These are phyloP conservation scores for Phaeosphaeriaceae sp. DNA, from an alignment of 2,329 filamentous ascomycete genomes.

Conservation along the genomic window DNA sequence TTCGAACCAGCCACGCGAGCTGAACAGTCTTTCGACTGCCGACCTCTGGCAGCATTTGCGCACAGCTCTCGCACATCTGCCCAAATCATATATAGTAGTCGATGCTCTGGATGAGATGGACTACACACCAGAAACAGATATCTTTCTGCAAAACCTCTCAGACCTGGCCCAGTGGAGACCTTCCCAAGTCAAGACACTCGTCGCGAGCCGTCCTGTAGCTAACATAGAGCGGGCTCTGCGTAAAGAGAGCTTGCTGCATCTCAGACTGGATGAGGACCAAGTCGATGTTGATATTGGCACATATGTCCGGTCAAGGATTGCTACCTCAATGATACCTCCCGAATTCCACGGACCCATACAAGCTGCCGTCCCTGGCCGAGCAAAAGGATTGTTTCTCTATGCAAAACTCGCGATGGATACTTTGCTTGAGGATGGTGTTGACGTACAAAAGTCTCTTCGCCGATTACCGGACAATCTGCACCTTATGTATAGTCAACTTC, in stretches of 20 bases:
- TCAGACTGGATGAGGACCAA: conserved; percentile 48
- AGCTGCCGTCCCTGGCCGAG: conserved; percentile 44
- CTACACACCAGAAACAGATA: conserved; percentile 32
- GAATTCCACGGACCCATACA: conserved; percentile 11
- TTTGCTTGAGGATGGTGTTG: conserved; percentile 30
- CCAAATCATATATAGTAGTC: conserved; percentile 48
- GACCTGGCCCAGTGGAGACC: conserved; percentile 42
- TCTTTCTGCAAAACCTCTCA: conserved; percentile 45
- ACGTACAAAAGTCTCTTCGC: conserved; percentile 33
- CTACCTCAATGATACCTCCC: conserved; percentile 1
- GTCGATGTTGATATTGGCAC: conserved; percentile 52
- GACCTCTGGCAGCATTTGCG: conserved; percentile 20
- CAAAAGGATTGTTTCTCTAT: conserved; percentile 56
- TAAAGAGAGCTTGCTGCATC: conserved; percentile 25
- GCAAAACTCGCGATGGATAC: conserved; percentile 53
- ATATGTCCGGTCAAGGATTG: conserved; percentile 43
- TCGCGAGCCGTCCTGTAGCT: conserved; percentile 53
- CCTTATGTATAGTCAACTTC: conserved; percentile 50
- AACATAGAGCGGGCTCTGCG: conserved; percentile 42
- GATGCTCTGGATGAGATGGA: conserved; percentile 60
- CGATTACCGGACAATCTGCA: conserved; percentile 48
- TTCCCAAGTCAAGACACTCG: conserved; percentile 48
- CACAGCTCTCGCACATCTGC: conserved; percentile 9
- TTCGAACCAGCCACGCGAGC: too few relatives aligned
- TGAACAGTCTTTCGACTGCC: conserved; percentile 5